A percentile compares a stretch with the other conserved stretches of the same genome.
phyloP scores from a whole-genome alignment of 1,139 yeast species.

The Yamadazyma pseudoaaseri region DNA sequence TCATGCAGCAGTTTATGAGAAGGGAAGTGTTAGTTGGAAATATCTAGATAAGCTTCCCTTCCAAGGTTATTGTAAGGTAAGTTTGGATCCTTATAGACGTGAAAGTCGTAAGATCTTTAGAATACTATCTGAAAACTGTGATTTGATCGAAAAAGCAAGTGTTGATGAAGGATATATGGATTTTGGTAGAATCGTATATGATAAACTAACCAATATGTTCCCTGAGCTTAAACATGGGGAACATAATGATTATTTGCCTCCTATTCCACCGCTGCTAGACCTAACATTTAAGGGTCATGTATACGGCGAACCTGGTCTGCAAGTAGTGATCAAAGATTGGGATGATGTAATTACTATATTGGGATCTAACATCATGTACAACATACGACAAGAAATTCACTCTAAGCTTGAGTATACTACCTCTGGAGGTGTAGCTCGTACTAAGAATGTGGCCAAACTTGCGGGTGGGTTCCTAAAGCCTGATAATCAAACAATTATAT shows the following conservation, averaged over 20 bases:
- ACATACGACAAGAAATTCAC: constrained; percentile 53
- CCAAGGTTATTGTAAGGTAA: constrained; percentile 68
- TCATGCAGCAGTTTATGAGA: constrained; percentile 91
- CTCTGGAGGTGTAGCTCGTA: constrained; percentile 82
- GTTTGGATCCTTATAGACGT: constrained; percentile 85
- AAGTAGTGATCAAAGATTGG: constrained; percentile 58
- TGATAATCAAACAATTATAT: constrained; percentile 75
- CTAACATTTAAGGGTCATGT: constrained; percentile 34
- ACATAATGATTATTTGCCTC: constrained; percentile 38
- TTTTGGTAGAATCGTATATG: constrained; percentile 52
- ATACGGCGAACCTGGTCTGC: constrained; percentile 1
- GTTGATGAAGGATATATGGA: constrained; percentile 92
- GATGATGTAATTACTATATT: constrained; percentile 72
- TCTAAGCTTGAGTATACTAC: constrained; percentile 74
- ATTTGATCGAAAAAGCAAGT: constrained; percentile 85
- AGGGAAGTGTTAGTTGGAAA: constrained; percentile 83
- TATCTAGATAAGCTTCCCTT: constrained; percentile 48
- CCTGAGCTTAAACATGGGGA: constrained; percentile 25
- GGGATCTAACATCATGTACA: constrained; percentile 59
- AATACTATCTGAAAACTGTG: constrained; percentile 56
- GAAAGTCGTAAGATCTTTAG: constrained; percentile 79
- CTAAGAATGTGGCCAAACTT: constrained; percentile 78
- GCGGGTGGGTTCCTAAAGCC: constrained; percentile 89
- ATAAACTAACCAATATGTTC: constrained; percentile 21
- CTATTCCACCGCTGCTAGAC: constrained; percentile 43